A percentile compares a stretch with the other conserved stretches of the same genome.
Evolutionary conservation across 1,284 basidiomycete genomes (phyloP).

Genomic region (Peniophora sp.): DNA sequence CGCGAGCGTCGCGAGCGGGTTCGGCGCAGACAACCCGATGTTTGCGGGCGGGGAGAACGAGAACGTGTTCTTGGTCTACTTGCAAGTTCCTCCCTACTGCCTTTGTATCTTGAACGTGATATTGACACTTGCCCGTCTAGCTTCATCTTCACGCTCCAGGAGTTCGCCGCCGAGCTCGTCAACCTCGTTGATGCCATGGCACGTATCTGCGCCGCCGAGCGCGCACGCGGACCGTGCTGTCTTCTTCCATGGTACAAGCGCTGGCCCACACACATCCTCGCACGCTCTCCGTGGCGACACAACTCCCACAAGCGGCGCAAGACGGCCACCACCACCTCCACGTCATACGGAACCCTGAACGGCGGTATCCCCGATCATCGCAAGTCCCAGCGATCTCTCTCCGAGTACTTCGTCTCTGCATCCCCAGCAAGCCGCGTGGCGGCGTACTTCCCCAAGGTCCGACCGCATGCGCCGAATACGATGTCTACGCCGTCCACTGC

Average conservation of each 20-base stretch:
- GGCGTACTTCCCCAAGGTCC: slow-evolving; percentile 76
- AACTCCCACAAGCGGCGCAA: not conserved
- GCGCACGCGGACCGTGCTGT: slow-evolving; percentile 26
- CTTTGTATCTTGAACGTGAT: not conserved
- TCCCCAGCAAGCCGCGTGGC: slow-evolving; percentile 47
- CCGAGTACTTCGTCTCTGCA: slow-evolving; percentile 50
- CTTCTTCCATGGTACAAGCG: slow-evolving; percentile 34
- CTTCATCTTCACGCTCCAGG: slow-evolving; percentile 90
- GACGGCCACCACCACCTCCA: too few relatives aligned
- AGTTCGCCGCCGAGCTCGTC: slow-evolving; percentile 79
- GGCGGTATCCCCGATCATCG: too few relatives aligned
- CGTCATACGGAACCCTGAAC: too few relatives aligned
- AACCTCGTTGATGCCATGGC: slow-evolving; percentile 78
- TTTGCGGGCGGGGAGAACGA: slow-evolving; percentile 44
- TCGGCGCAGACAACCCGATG: slow-evolving; percentile 23
- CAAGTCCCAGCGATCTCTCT: too few relatives aligned
- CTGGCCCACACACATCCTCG: slow-evolving; percentile 10
- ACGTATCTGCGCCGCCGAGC: slow-evolving; percentile 60
- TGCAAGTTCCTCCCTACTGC: slow-evolving; percentile 45
- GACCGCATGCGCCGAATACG: slow-evolving; percentile 77
- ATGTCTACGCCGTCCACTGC: slow-evolving; percentile 66
- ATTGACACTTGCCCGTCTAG: slow-evolving; percentile 35
- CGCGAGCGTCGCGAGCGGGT: too few relatives aligned
- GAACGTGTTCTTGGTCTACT: slow-evolving; percentile 82
- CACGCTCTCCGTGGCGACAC: slow-evolving; percentile 1